These are phyloP conservation scores for Tricholoma furcatifolium DNA, from an alignment of 768 basidiomycete species.

Conservation along the genomic window DNA sequence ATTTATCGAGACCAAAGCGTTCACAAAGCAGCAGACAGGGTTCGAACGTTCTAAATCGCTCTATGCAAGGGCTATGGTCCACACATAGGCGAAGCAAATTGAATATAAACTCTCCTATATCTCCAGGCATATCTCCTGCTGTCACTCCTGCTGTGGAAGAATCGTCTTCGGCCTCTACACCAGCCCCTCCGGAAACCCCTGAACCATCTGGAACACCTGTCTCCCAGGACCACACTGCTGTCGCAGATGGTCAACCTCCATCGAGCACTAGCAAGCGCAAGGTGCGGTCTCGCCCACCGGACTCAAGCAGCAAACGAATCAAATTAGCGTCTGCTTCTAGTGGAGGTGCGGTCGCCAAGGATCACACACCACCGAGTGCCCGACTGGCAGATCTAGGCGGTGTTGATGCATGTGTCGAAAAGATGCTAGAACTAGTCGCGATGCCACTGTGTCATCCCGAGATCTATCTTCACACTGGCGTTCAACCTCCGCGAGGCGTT, in stretches of 20 bases:
- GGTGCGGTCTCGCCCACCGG: constrained; percentile 49
- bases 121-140: constrained; percentile 26
- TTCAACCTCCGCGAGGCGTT: constrained; percentile 90
- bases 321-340: constrained; percentile 34
- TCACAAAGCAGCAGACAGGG: constrained; percentile 59
- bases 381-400: constrained; percentile 88
- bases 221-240: constrained; percentile 10
- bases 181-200: constrained; percentile 14
- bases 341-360: constrained; percentile 47
- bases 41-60: constrained; percentile 71
- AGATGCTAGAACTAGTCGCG: constrained; percentile 93
- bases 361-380: constrained; percentile 69
- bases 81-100: constrained; percentile 61
- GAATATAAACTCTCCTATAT: constrained; percentile 56
- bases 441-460: constrained; percentile 96
- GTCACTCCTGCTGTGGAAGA: constrained; percentile 24
- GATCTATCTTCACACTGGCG: constrained; percentile 90
- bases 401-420: constrained; percentile 81
- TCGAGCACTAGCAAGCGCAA: constrained; percentile 57
- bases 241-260: constrained; percentile 11
- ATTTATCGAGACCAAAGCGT: constrained; percentile 8
- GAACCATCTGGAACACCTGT: constrained; percentile 11
- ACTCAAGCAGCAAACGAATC: constrained; percentile 58
- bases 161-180: constrained; percentile 9
- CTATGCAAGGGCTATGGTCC: constrained; percentile 81